Conservation (phyloP, 345 rosid genomes). For the Sisymbrium irio region DNA sequence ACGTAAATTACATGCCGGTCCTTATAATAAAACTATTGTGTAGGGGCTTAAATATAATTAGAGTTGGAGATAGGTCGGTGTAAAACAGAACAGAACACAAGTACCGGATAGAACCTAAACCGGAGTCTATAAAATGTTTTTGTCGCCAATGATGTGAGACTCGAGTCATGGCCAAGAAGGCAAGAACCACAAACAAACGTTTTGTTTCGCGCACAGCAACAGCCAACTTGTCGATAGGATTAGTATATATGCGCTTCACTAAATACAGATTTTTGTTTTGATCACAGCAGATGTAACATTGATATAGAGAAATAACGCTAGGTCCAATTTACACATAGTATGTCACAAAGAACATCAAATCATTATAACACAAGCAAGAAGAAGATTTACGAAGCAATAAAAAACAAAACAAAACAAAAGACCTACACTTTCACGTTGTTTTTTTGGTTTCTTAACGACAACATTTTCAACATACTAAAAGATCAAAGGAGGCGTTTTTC, state of each 20-base stretch:
- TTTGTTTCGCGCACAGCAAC: not conserved
- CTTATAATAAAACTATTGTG: not conserved
- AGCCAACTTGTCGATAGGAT: not conserved
- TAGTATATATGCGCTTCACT: not conserved
- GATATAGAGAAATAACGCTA: not conserved
- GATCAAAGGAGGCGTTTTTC: not conserved
- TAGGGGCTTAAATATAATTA: not conserved
- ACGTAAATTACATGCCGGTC: not conserved
- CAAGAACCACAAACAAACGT: not conserved
- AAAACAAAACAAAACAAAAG: not conserved
- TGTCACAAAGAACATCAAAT: not conserved
- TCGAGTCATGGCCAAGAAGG: not conserved
- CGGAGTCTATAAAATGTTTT: not conserved
- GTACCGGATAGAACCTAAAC: not conserved
- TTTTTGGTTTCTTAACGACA: not conserved
- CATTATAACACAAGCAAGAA: not conserved
- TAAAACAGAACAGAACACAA: not conserved
- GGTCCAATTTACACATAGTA: constrained; percentile 1
- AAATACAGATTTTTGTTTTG: not conserved
- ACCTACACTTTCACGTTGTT: not conserved
- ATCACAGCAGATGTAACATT: no score
- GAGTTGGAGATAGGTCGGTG: not conserved
- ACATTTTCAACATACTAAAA: not conserved
- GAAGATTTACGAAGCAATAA: not conserved
- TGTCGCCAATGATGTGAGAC: not conserved